Percentiles rank a stretch among this genome's conserved stretches.
These are phyloP conservation scores for Dendrothele bispora DNA, from an alignment of 768 basidiomycete species.

Conservation along the genomic window DNA sequence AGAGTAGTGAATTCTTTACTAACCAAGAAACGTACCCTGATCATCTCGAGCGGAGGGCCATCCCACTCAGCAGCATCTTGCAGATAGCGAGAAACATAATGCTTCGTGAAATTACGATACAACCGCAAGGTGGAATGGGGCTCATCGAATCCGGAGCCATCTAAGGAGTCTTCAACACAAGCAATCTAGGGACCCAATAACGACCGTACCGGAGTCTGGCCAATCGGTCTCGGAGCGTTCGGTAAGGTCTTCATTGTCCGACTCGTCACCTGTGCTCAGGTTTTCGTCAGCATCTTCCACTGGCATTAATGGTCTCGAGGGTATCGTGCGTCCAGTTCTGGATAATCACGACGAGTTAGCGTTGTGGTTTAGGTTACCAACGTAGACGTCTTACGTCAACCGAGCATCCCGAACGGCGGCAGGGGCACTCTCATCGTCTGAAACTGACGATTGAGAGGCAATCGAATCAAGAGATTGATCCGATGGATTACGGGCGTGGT, in stretches of 20 bases:
- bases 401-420: constrained; percentile 72
- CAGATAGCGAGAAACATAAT: constrained; percentile 40
- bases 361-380: constrained; percentile 47
- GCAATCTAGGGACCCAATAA: not conserved
- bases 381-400: constrained; percentile 52
- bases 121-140: constrained; percentile 31
- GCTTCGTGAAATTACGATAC: constrained; percentile 49
- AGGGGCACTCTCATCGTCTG: constrained; percentile 61
- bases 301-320: not conserved
- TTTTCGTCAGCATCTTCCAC: constrained; percentile 42
- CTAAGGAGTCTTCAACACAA: constrained; percentile 14
- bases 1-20: no score
- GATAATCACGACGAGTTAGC: no score
- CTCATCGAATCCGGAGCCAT: not conserved
- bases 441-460: constrained; percentile 50
- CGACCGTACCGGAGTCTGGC: constrained; percentile 46
- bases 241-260: constrained; percentile 71
- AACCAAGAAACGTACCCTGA: constrained; percentile 42
- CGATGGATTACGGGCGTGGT: constrained; percentile 19
- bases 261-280: constrained; percentile 74
- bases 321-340: not conserved
- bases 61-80: constrained; percentile 43
- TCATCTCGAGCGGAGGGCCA: constrained; percentile 43
- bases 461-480: constrained; percentile 17
- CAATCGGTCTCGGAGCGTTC: constrained; percentile 51